Evolutionary conservation across 2,329 filamentous ascomycete species (phyloP), one percentile per base, ranked within the genome.

Genomic region (Neonectria magnoliae): DNA sequence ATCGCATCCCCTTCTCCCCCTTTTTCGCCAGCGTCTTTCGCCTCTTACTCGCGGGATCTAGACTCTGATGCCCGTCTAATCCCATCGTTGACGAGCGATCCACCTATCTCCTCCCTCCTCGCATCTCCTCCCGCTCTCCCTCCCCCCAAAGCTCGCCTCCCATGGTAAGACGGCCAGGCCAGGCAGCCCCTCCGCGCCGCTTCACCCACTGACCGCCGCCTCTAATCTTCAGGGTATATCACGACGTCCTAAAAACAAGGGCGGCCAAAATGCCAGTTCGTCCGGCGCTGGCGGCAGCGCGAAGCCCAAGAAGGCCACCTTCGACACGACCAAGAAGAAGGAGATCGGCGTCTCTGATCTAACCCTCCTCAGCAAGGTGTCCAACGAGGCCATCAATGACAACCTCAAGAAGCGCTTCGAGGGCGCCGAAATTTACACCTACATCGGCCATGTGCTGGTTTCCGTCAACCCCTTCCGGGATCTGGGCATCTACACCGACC

Each of bases 351-450:
- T 99, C 59, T 98, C 96, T 60, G 96, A 99, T 85, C 87, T 99
- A 78, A 99, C 96, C 4, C 85, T 99, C 75, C 91, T 99, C 77
- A 98, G 94, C 85, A 98, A 98, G 81, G 97, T 99, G 70, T 97
- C 94, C 71, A 98, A 99, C 81, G 96, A 99, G 81, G 94, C 95
- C 66, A 99, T 99, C 85, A 99, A 99, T 83, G 96, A 98, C 62
- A 99, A 99, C 80, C 80, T 99, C 80, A 97, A 98, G 86, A 97
- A 98, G 84, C 90, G 96, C 67, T 99, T 99, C 81, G 93, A 98
- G 78, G 94, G 95, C 85, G 91, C 87, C 80, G 95, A 99, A 82
- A 99, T 99, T 79, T 99, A 99, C 84, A 99, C 96, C 77, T 99
- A 99, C 81, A 99, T 99, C 79, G 96, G 96, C 83, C 95, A 98